Evolutionary conservation across 331 rosid genomes (phyloP).

Genomic region (Quercus lobata): DNA sequence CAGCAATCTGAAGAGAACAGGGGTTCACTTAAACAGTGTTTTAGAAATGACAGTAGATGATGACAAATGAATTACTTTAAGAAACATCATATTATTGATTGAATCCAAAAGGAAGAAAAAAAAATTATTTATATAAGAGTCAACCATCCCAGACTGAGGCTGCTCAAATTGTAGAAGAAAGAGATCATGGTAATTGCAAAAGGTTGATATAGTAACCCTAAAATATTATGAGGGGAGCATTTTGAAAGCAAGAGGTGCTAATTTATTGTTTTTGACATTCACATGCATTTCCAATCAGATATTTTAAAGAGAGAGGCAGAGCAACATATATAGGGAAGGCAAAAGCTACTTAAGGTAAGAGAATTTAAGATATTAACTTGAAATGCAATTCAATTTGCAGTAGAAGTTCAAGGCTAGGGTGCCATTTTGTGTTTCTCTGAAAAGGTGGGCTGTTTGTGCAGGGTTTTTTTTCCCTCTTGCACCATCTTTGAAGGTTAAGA

Average conservation of each 20-base stretch:
- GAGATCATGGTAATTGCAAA: neutral
- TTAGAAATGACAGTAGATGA: neutral
- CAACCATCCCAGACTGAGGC: neutral
- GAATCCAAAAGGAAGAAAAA: neutral
- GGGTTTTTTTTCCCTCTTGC: neutral
- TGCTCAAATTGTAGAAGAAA: neutral
- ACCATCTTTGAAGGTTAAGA: neutral
- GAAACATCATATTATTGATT: neutral
- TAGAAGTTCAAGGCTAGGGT: neutral
- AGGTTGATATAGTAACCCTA: neutral
- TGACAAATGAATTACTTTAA: neutral
- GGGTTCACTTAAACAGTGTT: neutral
- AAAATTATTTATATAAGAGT: neutral
- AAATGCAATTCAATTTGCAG: neutral
- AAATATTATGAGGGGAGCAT: neutral
- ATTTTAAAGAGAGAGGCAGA: neutral
- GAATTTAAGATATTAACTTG: neutral
- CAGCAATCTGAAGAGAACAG: conserved; percentile 64
- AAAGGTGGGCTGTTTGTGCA: neutral
- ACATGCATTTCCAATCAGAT: neutral
- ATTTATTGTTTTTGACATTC: neutral
- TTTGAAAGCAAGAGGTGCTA: neutral
- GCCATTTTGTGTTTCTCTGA: neutral
- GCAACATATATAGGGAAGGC: neutral
- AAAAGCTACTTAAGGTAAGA: neutral